Evolutionary conservation across 73 alveolate species (phyloP).

Genomic region (Effrenium voratum): DNA sequence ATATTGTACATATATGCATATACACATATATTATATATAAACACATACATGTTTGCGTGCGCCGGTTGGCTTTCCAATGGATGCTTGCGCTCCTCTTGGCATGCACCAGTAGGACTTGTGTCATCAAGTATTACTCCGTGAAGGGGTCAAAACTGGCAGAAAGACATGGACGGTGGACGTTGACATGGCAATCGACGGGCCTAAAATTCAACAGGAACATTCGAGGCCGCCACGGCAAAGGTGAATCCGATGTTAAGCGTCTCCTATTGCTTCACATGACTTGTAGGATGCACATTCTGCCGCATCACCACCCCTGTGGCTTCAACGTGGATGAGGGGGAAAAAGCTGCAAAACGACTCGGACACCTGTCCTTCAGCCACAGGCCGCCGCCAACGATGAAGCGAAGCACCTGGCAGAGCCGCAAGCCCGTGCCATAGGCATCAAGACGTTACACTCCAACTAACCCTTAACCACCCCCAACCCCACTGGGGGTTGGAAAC

Average conservation of each 20-base stretch:
- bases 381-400: slow-evolving; percentile 86
- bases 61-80: neutral
- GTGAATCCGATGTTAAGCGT: slow-evolving; percentile 69
- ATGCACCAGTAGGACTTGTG: no score
- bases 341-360: no score
- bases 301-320: no score
- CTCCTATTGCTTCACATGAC: no score
- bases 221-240: slow-evolving; percentile 21
- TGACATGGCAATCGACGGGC: no score
- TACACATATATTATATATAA: neutral
- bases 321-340: neutral
- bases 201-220: neutral
- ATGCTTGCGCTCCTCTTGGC: no score
- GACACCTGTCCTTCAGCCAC: slow-evolving; percentile 76
- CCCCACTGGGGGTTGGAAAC: no score
- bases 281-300: no score
- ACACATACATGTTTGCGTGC: neutral
- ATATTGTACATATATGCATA: neutral
- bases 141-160: no score
- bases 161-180: no score
- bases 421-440: neutral
- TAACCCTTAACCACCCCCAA: neutral
- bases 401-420: slow-evolving; percentile 43
- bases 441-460: neutral
- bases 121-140: no score